Percentiles rank a stretch among this genome's conserved stretches.
Evolutionary conservation across 169 alveolate species (phyloP).

Genomic region (Plasmodium berghei): DNA sequence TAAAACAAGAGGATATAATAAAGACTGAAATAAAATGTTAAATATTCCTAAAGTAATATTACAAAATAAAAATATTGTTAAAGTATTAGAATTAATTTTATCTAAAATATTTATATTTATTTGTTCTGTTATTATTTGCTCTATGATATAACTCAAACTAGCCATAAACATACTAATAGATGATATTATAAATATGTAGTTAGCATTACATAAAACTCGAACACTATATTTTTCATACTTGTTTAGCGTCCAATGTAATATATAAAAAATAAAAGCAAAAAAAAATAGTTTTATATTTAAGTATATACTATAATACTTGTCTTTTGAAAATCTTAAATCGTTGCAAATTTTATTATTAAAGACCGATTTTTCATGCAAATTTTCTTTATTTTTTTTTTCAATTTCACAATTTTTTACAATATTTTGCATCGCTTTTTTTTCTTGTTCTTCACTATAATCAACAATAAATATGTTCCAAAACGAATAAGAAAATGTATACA

Average conservation of each 20-base stretch:
- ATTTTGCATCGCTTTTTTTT: background rate
- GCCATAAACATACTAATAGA: constrained; percentile 21
- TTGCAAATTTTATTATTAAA: background rate
- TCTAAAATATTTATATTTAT: constrained; percentile 21
- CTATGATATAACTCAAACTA: constrained; percentile 32
- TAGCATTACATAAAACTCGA: constrained; percentile 54
- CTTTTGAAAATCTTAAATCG: background rate
- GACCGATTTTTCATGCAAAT: background rate
- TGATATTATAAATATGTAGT: constrained; percentile 30
- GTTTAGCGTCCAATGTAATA: constrained; percentile 24
- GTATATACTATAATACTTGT: background rate
- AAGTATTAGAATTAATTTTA: constrained; percentile 20
- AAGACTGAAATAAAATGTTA: constrained; percentile 42
- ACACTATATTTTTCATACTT: constrained; percentile 32
- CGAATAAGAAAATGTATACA: constrained; percentile 28
- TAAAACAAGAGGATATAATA: constrained; percentile 43
- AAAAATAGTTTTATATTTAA: constrained; percentile 16
- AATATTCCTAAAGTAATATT: constrained; percentile 35
- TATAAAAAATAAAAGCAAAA: constrained; percentile 23
- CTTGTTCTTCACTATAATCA: background rate
- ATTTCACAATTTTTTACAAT: background rate
- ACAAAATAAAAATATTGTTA: constrained; percentile 34
- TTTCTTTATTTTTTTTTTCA: background rate
- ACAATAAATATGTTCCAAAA: constrained; percentile 7
- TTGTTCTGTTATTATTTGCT: constrained; percentile 6